Evolutionary conservation across 192 early-diverging fungal genomes (phyloP).

Genomic region (Thoreauomyces humboldtii): DNA sequence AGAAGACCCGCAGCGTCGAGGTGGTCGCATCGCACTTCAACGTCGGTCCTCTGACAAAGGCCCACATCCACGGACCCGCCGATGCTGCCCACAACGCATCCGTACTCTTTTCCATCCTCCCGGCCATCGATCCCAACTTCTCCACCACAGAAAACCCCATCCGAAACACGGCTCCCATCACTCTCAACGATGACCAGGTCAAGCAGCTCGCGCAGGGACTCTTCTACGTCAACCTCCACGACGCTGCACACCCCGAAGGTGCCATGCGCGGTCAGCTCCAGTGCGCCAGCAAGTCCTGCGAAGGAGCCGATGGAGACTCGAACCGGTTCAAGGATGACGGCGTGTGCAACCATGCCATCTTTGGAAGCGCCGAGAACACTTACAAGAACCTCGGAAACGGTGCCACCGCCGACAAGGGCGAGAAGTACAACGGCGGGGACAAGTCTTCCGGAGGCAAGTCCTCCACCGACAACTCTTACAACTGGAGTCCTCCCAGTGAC

Average conservation of each 20-base stretch:
- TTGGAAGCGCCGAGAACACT: not conserved
- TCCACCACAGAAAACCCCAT: conserved; percentile 12
- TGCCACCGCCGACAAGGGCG: not conserved
- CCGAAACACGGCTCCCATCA: not conserved
- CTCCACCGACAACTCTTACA: not conserved
- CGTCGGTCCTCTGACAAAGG: conserved; percentile 13
- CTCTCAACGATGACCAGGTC: conserved; percentile 10
- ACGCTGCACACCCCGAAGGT: not conserved
- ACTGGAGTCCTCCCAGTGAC: not conserved
- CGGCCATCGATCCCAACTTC: not conserved
- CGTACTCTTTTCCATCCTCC: conserved; percentile 11
- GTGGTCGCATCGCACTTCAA: conserved; percentile 17
- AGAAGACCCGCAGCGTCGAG: not conserved
- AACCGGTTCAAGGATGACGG: conserved; percentile 15
- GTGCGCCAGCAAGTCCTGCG: conserved; percentile 14
- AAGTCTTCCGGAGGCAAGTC: not conserved
- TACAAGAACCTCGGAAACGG: not conserved
- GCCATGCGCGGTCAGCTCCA: conserved; percentile 16
- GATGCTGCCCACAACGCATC: not conserved
- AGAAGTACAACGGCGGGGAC: not conserved
- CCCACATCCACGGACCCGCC: conserved; percentile 28
- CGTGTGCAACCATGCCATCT: conserved; percentile 26
- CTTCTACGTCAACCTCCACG: conserved; percentile 17
- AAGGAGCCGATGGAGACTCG: not conserved
- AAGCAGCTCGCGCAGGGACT: conserved; percentile 13